Evolutionary conservation across 2,329 filamentous ascomycete species (phyloP), one percentile per base, ranked within the genome.

Genomic region (Phialemoniopsis sp.): DNA sequence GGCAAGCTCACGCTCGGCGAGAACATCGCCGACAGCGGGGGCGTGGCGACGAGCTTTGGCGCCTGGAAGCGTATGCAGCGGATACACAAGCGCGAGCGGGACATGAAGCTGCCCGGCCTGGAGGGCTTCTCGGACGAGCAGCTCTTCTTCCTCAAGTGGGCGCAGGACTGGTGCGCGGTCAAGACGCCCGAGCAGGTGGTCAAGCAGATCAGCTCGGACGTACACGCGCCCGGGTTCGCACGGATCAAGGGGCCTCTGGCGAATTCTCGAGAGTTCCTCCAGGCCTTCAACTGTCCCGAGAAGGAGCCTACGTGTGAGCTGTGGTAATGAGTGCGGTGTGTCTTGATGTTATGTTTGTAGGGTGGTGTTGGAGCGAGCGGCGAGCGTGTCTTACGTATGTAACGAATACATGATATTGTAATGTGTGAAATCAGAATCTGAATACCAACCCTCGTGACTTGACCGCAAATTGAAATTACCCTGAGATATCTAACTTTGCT

Each of bases 241-340:
- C 72, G 84, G 14, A 77, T 82, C 13, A 49, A 73, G 47, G 80
- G 82, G 4, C 81, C 51, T 85, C 80, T 19, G 68, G 71, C 19
- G 80, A 78, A 14, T 89, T 88, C 53, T 73, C 69, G 42, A 76
- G n/a, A n/a, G n/a, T n/a, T n/a, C n/a, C n/a, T n/a, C n/a, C n/a
- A 85, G 56, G 78, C 76, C 9, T 88, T 87, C 57, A 64, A 76
- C 34, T 89, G 84, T 53, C 69, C 76, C 13, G 64, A 64, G 3
- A 83, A 80, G 63, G 71, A 85, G 55, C 82, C 82, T 0, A 76
- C 72, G 26, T 88, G 83, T 57, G 76, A 87, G 60, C 61, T 88
- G 41, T 87, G 83, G 82, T 88, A 41, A 5, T 40, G 78, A 84
- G n/a, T n/a, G n/a, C n/a, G n/a, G n/a, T n/a, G n/a, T n/a, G n/a